A percentile compares a stretch with the other conserved stretches of the same genome.
Evolutionary conservation across 345 rosid species (phyloP).

Genomic region (Abelmoschus esculentus): DNA sequence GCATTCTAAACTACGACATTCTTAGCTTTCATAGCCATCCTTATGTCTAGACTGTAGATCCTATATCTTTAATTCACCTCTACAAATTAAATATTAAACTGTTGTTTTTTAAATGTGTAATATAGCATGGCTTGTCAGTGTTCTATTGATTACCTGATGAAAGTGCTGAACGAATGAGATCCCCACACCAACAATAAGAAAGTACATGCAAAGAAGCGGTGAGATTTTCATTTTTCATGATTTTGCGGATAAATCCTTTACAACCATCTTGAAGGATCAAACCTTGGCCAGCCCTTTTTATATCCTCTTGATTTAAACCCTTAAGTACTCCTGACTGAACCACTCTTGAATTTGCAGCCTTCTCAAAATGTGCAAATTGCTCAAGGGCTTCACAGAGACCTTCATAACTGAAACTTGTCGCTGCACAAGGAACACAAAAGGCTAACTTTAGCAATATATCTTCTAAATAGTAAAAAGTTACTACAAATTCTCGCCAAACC

Average conservation of each 20-base stretch:
- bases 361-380: slow-evolving; percentile 40
- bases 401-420: slow-evolving; percentile 24
- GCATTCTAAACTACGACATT: background rate
- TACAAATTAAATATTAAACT: background rate
- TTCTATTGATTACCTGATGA: slow-evolving; percentile 32
- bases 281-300: slow-evolving; percentile 34
- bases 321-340: slow-evolving; percentile 43
- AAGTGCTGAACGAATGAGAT: slow-evolving; percentile 46
- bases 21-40: background rate
- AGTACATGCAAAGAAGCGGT: slow-evolving; percentile 34
- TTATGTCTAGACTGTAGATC: background rate
- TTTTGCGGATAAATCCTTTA: slow-evolving; percentile 32
- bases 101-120: background rate
- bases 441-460: background rate
- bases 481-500: slow-evolving; percentile 1
- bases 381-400: slow-evolving; percentile 37
- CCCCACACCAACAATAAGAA: slow-evolving; percentile 54
- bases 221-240: slow-evolving; percentile 21
- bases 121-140: background rate
- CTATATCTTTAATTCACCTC: background rate
- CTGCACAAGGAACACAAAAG: slow-evolving; percentile 13
- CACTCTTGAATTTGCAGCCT: slow-evolving; percentile 39
- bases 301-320: slow-evolving; percentile 44
- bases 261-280: slow-evolving; percentile 49
- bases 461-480: background rate